Conservation (phyloP, 73 alveolate genomes). For the Urostyla sp. region DNA sequence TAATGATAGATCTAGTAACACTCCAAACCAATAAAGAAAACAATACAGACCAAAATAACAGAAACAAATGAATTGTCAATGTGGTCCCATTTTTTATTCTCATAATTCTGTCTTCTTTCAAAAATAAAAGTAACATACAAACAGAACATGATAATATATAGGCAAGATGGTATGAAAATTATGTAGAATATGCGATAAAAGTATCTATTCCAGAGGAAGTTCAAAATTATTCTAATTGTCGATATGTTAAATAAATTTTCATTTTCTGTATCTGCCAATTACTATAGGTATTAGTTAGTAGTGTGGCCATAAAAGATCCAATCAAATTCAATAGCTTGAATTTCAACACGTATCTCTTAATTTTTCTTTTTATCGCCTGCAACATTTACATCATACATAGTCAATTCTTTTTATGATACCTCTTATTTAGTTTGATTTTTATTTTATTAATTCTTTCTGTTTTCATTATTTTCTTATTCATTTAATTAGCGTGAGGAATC, state of each 20-base stretch:
- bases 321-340: constrained; percentile 40
- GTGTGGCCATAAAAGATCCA: constrained; percentile 39
- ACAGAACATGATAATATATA: neutral
- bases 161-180: constrained; percentile 16
- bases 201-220: constrained; percentile 24
- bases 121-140: constrained; percentile 11
- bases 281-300: constrained; percentile 14
- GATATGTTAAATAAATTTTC: constrained; percentile 24
- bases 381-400: no score
- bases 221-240: constrained; percentile 25
- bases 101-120: neutral
- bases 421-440: no score
- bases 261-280: constrained; percentile 26
- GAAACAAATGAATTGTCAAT: neutral
- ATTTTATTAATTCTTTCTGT: no score
- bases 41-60: constrained; percentile 5
- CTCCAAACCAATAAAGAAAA: constrained; percentile 41
- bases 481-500: no score
- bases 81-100: neutral
- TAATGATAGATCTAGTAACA: neutral
- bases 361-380: no score
- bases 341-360: constrained; percentile 39
- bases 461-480: no score
- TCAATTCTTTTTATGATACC: no score
- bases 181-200: constrained; percentile 17